Percentiles rank a stretch among this genome's conserved stretches.
Conservation (phyloP, 2,329 filamentous ascomycete species). For the Aspergillus transmontanensis region DNA sequence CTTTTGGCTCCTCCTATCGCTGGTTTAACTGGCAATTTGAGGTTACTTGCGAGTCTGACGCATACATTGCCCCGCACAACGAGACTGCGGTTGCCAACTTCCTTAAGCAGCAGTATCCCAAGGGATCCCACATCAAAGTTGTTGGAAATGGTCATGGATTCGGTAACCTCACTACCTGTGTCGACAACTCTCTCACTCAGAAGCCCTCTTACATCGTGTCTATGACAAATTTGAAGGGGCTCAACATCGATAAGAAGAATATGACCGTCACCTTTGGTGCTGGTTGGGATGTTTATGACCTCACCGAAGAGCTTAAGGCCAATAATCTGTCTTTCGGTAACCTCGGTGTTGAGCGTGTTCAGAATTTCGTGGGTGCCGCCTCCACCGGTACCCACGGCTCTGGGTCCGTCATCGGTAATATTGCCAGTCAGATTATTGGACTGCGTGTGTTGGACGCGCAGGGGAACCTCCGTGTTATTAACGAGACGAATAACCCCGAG, state of each 20-base stretch:
- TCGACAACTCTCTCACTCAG: constrained; percentile 13
- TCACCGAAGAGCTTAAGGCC: constrained; percentile 16
- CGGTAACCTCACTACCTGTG: constrained; percentile 22
- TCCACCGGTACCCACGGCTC: constrained; percentile 24
- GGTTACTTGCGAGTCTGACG: constrained; percentile 19
- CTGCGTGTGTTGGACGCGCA: too few species aligned
- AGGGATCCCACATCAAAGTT: constrained; percentile 17
- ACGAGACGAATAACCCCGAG: constrained; percentile 15
- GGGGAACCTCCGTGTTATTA: constrained; percentile 18
- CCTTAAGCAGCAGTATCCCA: constrained; percentile 16
- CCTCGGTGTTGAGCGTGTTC: constrained; percentile 20
- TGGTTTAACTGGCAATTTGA: constrained; percentile 25
- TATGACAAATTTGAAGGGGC: constrained; percentile 18
- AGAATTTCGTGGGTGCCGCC: constrained; percentile 23
- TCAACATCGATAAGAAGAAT: constrained; percentile 18
- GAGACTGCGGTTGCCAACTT: constrained; percentile 13
- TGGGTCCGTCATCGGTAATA: constrained; percentile 13
- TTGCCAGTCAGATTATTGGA: constrained; percentile 17
- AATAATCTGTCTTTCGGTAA: constrained; percentile 18
- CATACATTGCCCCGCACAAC: constrained; percentile 13
- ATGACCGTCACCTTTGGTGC: constrained; percentile 23
- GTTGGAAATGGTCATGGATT: constrained; percentile 25
- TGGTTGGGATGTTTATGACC: constrained; percentile 24
- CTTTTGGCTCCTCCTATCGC: constrained; percentile 8
- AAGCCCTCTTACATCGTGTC: constrained; percentile 18